phyloP scores from a whole-genome alignment of 208 protist genomes.

The Leishmania tarentolae region DNA sequence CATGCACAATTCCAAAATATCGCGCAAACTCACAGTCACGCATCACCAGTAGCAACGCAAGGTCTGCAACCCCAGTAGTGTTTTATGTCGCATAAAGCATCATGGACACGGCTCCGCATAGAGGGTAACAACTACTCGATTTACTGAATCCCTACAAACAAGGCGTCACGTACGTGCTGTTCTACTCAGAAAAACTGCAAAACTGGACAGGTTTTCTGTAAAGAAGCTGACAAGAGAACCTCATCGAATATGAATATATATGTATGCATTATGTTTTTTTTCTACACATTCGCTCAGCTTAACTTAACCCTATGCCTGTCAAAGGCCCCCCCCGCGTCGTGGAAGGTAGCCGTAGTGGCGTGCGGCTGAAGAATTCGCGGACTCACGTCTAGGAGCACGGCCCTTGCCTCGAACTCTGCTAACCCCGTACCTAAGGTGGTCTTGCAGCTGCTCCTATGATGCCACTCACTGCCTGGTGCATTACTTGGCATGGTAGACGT shows the following conservation, averaged over 20 bases:
- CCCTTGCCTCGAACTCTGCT: not conserved
- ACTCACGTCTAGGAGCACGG: not conserved
- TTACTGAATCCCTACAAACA: not conserved
- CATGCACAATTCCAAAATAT: not conserved
- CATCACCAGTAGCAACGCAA: not conserved
- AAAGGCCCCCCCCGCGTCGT: not conserved
- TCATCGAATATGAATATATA: not conserved
- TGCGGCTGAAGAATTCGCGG: not conserved
- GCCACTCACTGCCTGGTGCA: not conserved
- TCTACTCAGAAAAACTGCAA: not conserved
- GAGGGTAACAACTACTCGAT: not conserved
- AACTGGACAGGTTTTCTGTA: not conserved
- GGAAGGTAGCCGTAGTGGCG: not conserved
- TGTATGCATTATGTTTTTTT: not conserved
- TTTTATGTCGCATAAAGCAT: not conserved
- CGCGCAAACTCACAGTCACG: not conserved
- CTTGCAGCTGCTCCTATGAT: not conserved
- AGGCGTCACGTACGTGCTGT: not conserved
- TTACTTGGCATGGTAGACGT: not conserved
- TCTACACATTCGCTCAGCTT: not conserved
- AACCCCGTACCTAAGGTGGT: not conserved
- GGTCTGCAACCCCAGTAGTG: not conserved
- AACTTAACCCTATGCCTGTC: not conserved
- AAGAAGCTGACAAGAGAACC: not conserved
- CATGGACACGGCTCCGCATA: not conserved